Percentiles rank a stretch among this genome's conserved stretches.
phyloP scores from a whole-genome alignment of 1,139 yeast species.

The Wickerhamomyces sp. region DNA sequence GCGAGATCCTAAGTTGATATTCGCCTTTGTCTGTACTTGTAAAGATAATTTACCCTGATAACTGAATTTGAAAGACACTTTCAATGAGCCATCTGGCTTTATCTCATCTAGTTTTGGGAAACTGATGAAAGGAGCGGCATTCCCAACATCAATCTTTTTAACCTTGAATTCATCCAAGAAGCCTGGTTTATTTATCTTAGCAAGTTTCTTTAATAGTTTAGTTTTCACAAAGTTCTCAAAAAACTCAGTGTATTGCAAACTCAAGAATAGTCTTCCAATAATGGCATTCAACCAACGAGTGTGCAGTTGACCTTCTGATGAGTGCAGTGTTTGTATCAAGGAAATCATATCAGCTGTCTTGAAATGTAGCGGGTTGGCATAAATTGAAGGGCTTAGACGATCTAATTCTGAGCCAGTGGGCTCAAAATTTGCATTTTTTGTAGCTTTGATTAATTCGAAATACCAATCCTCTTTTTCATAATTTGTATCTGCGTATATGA shows the following conservation, averaged over 20 bases:
- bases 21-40: conserved; percentile 75
- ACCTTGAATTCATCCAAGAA: conserved; percentile 81
- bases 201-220: conserved; percentile 65
- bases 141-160: conserved; percentile 69
- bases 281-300: conserved; percentile 90
- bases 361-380: conserved; percentile 73
- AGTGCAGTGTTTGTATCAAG: conserved; percentile 69
- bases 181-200: conserved; percentile 80
- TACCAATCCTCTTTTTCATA: conserved; percentile 91
- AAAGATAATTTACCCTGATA: conserved; percentile 74
- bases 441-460: conserved; percentile 73
- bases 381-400: conserved; percentile 40
- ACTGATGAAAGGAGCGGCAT: conserved; percentile 74
- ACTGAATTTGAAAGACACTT: conserved; percentile 53
- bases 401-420: conserved; percentile 19
- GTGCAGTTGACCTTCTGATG: conserved; percentile 78
- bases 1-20: conserved; percentile 66
- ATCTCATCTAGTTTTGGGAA: conserved; percentile 66
- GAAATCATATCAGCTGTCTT: conserved; percentile 67
- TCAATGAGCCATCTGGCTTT: conserved; percentile 78
- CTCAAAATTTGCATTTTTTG: conserved; percentile 36
- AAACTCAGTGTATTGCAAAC: conserved; percentile 66
- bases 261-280: conserved; percentile 74
- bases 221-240: conserved; percentile 53
- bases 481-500: conserved; percentile 70